Evolutionary conservation across 2,329 filamentous ascomycete species (phyloP).

Genomic region (Malbranchea cinnamomea): DNA sequence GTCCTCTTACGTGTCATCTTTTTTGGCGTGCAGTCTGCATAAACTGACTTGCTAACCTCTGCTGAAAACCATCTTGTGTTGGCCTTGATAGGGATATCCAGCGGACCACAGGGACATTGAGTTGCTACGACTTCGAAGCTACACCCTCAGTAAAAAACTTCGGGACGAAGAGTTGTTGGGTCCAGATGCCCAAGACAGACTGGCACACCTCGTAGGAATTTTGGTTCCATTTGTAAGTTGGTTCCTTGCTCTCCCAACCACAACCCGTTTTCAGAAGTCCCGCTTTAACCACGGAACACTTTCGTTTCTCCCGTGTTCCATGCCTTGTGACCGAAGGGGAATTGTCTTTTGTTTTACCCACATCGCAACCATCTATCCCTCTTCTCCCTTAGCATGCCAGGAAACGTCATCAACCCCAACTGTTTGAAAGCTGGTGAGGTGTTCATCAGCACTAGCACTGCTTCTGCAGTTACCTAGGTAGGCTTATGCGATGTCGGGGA

Average conservation of each 20-base stretch:
- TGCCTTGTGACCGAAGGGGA: constrained; percentile 13
- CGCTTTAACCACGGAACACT: too few relatives aligned
- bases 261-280: constrained; percentile 4
- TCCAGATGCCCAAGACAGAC: constrained; percentile 46
- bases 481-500: too few relatives aligned
- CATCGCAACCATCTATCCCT: too few relatives aligned
- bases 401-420: too few relatives aligned
- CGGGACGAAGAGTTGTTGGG: constrained; percentile 49
- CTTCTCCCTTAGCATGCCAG: too few relatives aligned
- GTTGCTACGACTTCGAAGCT: constrained; percentile 66
- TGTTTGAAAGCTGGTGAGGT: too few relatives aligned
- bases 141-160: constrained; percentile 55
- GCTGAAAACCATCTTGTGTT: too few relatives aligned
- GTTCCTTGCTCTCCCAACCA: constrained; percentile 11
- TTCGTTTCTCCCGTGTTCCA: constrained; percentile 10
- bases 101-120: constrained; percentile 64
- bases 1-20: too few relatives aligned
- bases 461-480: too few relatives aligned
- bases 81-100: constrained; percentile 56
- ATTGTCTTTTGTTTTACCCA: constrained; percentile 13
- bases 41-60: too few relatives aligned
- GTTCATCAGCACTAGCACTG: too few relatives aligned
- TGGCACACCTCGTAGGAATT: constrained; percentile 48
- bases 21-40: too few relatives aligned
- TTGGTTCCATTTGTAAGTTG: constrained; percentile 66